Base-by-base conservation (phyloP, 495 filamentous ascomycete genomes). In the Penicillium odoratum region DNA sequence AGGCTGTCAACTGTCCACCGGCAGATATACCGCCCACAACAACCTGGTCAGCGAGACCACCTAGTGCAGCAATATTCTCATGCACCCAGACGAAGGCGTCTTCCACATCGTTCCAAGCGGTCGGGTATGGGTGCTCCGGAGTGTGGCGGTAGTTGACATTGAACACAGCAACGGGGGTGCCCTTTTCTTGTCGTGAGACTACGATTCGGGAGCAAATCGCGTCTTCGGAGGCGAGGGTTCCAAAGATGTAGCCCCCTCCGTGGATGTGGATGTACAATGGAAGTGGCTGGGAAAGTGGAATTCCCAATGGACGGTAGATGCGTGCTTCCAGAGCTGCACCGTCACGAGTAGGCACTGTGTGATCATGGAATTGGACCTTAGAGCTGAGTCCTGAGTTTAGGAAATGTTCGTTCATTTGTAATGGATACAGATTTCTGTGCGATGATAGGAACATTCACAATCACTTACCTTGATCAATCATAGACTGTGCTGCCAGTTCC, bases 171-270 rank as follows among this genome's bases (percentile, higher is more conserved):
- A 73, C 46, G 26, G 71, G 73, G 0, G 31, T 51, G 47, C 26
- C 51, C 6, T 57, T 53, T 5, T 62, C 33, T 8, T 43, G 31
- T 4, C 67, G 66, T 1, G 69, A 53, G 4, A 64, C 61, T 16
- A 81, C 60, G 49, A 77, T 72, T 7, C 70, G 71, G 16, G 74
- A 61, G 58, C 79, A 81, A 50, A 58, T 69, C n/a, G 72, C 71
- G 43, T 81, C 74, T 63, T 83, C 81, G 33, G 78, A 74, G 16
- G 64, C 53, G 6, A 80, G 62, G 0, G 67, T 72, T 28, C 80
- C 80, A 30, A 76, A 71, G n/a, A 81, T 51, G 38, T 74, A 81
- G 1, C 80, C 81, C 11, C 81, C 80, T 9, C 80, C 80, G 60
- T 83, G 80, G 36, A 78, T 68, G 58, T 81, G 73, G 33, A 83